phyloP scores from a whole-genome alignment of 768 basidiomycete genomes.

The Lactarius evosmus region DNA sequence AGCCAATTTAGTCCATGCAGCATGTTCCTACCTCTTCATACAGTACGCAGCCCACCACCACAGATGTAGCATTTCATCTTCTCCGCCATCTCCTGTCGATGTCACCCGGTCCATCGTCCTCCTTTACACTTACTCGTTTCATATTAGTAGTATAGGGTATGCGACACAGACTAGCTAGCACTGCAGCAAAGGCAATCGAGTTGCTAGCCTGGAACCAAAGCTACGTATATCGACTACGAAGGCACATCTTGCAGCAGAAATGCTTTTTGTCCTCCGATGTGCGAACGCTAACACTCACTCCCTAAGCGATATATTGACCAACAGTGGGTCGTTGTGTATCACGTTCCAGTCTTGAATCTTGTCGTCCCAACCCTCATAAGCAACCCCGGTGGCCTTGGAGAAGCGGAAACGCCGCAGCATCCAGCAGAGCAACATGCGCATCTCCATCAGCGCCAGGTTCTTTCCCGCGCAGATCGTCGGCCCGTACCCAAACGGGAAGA shows the following conservation, averaged over 20 bases:
- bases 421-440: conserved; percentile 40
- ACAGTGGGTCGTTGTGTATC: conserved; percentile 13
- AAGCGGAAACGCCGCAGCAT: conserved; percentile 39
- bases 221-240: not conserved
- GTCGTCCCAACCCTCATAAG: conserved; percentile 18
- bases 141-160: not conserved
- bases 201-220: not conserved
- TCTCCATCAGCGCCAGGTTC: conserved; percentile 42
- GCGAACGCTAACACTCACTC: not conserved
- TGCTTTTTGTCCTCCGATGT: not conserved
- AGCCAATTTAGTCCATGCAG: not conserved
- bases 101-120: not conserved
- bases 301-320: conserved; percentile 2
- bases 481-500: conserved; percentile 44
- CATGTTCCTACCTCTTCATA: not conserved
- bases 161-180: too few species aligned
- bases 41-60: not conserved
- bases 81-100: not conserved
- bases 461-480: conserved; percentile 44
- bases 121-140: not conserved
- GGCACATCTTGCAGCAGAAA: not conserved
- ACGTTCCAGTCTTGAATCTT: conserved; percentile 20
- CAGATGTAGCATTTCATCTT: not conserved
- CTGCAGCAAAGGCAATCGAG: not conserved
- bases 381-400: not conserved